These are phyloP conservation scores for Plicaturopsis crispa DNA, from an alignment of 768 basidiomycete species.

Conservation along the genomic window DNA sequence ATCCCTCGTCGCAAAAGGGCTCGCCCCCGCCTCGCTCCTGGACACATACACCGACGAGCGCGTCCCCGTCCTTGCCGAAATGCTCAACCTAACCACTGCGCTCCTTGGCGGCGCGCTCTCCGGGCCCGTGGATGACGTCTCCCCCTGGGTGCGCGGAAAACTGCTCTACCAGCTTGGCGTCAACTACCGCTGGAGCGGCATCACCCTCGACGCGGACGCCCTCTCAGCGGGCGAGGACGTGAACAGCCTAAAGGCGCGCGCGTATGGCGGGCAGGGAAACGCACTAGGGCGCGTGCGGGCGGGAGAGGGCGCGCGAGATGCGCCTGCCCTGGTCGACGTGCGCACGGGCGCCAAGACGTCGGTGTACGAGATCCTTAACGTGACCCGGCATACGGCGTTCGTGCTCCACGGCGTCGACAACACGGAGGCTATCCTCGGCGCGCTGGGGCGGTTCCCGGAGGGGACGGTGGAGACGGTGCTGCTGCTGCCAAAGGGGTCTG, in stretches of 20 bases:
- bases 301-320: conserved; percentile 39
- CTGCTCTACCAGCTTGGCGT: conserved; percentile 19
- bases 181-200: conserved; percentile 26
- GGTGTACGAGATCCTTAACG: conserved; percentile 27
- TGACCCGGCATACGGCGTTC: conserved; percentile 31
- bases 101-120: conserved; percentile 17
- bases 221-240: conserved; percentile 10
- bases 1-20: conserved; percentile 15
- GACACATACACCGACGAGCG: conserved; percentile 20
- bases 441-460: not conserved
- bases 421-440: conserved; percentile 10
- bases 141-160: not conserved
- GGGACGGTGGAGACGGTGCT: not conserved
- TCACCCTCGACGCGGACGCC: conserved; percentile 25
- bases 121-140: too few relatives aligned
- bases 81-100: conserved; percentile 15
- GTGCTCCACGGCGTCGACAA: conserved; percentile 23
- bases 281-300: conserved; percentile 23
- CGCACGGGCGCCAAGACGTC: conserved; percentile 12
- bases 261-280: conserved; percentile 4
- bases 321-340: conserved; percentile 22
- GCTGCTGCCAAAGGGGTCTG: not conserved
- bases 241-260: conserved; percentile 4
- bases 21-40: conserved; percentile 13
- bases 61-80: conserved; percentile 20